Evolutionary conservation across 768 basidiomycete species (phyloP), one percentile per base, ranked within the genome.

Genomic region (Tubosaeta sp.): DNA sequence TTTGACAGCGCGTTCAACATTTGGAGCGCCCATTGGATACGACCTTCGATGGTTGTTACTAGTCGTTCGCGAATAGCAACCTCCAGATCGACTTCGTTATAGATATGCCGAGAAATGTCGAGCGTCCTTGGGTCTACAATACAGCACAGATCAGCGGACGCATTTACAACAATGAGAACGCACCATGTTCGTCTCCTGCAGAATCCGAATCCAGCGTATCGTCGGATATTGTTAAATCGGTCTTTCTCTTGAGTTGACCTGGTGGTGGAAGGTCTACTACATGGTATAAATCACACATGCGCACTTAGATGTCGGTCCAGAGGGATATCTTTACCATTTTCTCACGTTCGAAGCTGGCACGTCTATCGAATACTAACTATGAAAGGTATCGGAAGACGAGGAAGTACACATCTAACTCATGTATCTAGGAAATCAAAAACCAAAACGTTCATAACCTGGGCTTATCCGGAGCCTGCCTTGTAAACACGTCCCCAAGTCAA

Each of bases 401-500:
- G 16, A n/a, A 38, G 11, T 38, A 19, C 17, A 38, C 37, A 19
- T 38, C 6, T 38, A 38, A 13, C 19, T 19, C 19, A 22, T 39
- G 17, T 17, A 12, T 39, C n/a, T 22, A 39, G 19, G 12, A 39
- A 19, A 39, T 17, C 19, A 39, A 38, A 38, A 9, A n/a, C 17
- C 1, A 22, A 9, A 19, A 12, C 19, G 19, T 1, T 10, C 19
- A 22, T 19, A 22, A 6, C 33, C 14, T 34, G 38, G 41, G 17
- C 6, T 60, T 41, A 67, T 22, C 59, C 55, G 41, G 65, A 67
- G 25, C 76, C 75, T 54, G 76, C 76, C 34, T 74, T 72, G 72
- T 82, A 82, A 60, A 80, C 81, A 62, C 75, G 79, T 56, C 80
- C 80, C 72, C 77, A 81, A 61, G 78, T 62, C 42, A 74, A 67